These are phyloP conservation scores for Gnetum montanum DNA, from an alignment of 75 land plant species.

Conservation along the genomic window DNA sequence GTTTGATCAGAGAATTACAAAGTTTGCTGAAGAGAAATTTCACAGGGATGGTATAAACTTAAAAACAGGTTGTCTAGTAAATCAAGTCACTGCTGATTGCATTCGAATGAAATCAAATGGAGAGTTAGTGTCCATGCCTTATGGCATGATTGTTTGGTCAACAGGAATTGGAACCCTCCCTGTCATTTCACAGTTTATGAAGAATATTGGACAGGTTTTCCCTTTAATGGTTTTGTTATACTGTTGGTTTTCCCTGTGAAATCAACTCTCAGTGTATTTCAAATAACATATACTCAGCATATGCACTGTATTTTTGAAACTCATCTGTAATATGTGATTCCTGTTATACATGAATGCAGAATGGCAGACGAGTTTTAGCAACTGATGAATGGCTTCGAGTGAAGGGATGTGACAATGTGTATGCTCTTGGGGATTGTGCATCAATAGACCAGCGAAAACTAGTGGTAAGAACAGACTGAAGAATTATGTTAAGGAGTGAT, in stretches of 20 bases:
- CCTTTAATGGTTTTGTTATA: too few species aligned
- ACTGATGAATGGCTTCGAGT: constrained; percentile 96
- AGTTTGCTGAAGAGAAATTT: constrained; percentile 82
- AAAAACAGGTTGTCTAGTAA: constrained; percentile 59
- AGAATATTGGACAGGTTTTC: constrained; percentile 78
- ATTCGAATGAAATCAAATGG: constrained; percentile 30
- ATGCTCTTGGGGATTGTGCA: constrained; percentile 96
- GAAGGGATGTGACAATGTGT: constrained; percentile 48
- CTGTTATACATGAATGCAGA: constrained; percentile 24
- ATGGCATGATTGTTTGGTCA: constrained; percentile 96
- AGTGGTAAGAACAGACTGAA: constrained; percentile 46
- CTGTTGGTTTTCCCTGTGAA: too few species aligned
- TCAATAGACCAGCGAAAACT: constrained; percentile 84
- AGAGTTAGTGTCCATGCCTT: constrained; percentile 33
- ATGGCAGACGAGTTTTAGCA: constrained; percentile 61
- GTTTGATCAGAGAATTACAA: constrained; percentile 81
- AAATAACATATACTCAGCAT: too few species aligned
- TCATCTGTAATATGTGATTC: too few species aligned
- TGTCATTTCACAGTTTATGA: constrained; percentile 65
- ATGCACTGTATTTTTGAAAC: too few species aligned
- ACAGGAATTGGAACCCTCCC: constrained; percentile 89
- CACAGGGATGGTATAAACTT: constrained; percentile 79
- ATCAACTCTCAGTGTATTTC: too few species aligned
- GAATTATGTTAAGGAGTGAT: too few species aligned
- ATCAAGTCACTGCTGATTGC: constrained; percentile 40